Conservation (phyloP, 164 flowering plant species). For the Houttuynia cordata region DNA sequence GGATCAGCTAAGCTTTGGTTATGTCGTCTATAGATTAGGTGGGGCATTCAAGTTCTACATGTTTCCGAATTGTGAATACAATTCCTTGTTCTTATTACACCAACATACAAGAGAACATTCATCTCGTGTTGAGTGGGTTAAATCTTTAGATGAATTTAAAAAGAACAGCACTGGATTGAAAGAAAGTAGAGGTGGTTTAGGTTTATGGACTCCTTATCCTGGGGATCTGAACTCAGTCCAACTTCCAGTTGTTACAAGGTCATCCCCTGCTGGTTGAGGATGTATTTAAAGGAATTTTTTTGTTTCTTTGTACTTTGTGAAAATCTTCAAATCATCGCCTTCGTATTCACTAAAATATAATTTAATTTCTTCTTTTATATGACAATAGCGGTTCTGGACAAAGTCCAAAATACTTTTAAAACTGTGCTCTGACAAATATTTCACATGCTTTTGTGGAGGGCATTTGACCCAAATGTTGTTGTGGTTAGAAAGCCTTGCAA, state of each 20-base stretch:
- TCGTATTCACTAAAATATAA: no score
- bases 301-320: not conserved
- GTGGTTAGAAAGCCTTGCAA: no score
- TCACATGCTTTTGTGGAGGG: no score
- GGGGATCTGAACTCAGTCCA: constrained; percentile 51
- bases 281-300: not conserved
- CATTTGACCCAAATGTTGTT: no score
- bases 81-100: constrained; percentile 68
- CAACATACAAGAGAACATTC: constrained; percentile 87
- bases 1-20: constrained; percentile 97
- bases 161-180: constrained; percentile 40
- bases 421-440: no score
- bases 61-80: constrained; percentile 97
- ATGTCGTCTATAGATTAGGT: constrained; percentile 62
- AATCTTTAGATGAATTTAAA: constrained; percentile 41
- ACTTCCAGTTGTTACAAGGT: constrained; percentile 66
- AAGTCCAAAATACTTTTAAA: no score
- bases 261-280: constrained; percentile 81
- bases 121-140: constrained; percentile 78
- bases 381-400: no score
- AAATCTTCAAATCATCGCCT: not conserved
- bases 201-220: constrained; percentile 93
- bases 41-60: constrained; percentile 61
- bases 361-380: no score
- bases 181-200: constrained; percentile 88